Conservation (phyloP, 345 rosid genomes). For the Excoecaria agallocha region DNA sequence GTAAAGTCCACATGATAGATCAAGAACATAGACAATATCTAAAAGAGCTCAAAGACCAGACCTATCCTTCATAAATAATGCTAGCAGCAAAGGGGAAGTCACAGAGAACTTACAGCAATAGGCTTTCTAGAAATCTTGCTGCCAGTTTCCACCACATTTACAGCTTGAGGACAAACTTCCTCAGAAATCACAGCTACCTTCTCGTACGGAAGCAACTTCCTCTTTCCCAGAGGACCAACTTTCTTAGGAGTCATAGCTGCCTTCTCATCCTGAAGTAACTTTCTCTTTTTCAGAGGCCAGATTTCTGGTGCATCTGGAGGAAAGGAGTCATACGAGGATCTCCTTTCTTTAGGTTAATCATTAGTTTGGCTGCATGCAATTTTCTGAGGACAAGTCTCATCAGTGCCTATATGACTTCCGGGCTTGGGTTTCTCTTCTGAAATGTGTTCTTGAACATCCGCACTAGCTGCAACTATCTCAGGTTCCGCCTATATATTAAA, state of each 20-base stretch:
- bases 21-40: not conserved
- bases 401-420: not conserved
- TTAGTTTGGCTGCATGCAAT: slow-evolving; percentile 5
- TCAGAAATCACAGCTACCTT: not conserved
- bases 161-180: slow-evolving; percentile 18
- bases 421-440: too few relatives aligned
- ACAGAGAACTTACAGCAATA: slow-evolving; percentile 28
- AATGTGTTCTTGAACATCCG: too few relatives aligned
- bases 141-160: slow-evolving; percentile 17
- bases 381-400: not conserved
- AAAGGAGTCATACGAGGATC: slow-evolving; percentile 9
- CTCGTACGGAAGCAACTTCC: too few relatives aligned
- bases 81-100: not conserved
- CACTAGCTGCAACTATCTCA: too few relatives aligned
- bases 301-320: slow-evolving; percentile 21
- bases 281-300: slow-evolving; percentile 39
- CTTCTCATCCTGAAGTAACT: slow-evolving; percentile 24
- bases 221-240: too few relatives aligned
- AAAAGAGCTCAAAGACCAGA: not conserved
- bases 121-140: slow-evolving; percentile 20
- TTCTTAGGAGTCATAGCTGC: not conserved
- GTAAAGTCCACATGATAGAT: too few relatives aligned
- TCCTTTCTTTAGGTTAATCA: slow-evolving; percentile 19
- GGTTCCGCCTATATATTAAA: not conserved
- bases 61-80: not conserved